Evolutionary conservation across 2,329 filamentous ascomycete species (phyloP).

Genomic region (Parastagonospora avenae): DNA sequence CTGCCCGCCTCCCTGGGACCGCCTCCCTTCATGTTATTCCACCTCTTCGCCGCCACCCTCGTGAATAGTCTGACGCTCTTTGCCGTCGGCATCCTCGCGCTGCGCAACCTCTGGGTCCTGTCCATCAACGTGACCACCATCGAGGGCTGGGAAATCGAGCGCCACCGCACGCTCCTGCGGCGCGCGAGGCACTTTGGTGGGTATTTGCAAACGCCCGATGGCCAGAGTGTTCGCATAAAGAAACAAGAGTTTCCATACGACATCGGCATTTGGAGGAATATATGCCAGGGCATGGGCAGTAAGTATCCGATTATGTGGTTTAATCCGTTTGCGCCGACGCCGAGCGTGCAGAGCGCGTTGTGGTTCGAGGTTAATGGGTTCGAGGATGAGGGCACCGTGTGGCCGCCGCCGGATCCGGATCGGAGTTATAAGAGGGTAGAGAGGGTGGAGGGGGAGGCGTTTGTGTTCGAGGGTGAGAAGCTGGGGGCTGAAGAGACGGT

Average conservation of each 20-base stretch:
- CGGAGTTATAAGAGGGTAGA: slow-evolving; percentile 32
- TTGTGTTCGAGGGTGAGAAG: slow-evolving; percentile 46
- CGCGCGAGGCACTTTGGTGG: slow-evolving; percentile 59
- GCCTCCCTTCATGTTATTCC: slow-evolving; percentile 60
- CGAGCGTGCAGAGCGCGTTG: slow-evolving; percentile 57
- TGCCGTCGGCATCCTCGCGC: slow-evolving; percentile 67
- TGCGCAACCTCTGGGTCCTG: slow-evolving; percentile 64
- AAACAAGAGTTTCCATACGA: slow-evolving; percentile 83
- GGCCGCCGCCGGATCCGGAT: slow-evolving; percentile 60
- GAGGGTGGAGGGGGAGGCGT: slow-evolving; percentile 32
- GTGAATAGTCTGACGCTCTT: slow-evolving; percentile 65
- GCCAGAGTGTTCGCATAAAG: slow-evolving; percentile 59
- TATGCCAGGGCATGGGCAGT: slow-evolving; percentile 77
- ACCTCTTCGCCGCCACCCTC: slow-evolving; percentile 66
- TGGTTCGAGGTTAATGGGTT: slow-evolving; percentile 77
- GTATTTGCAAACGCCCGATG: slow-evolving; percentile 61
- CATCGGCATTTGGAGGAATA: slow-evolving; percentile 74
- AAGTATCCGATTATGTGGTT: slow-evolving; percentile 68
- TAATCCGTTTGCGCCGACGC: slow-evolving; percentile 65
- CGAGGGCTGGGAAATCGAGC: slow-evolving; percentile 71
- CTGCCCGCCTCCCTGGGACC: slow-evolving; percentile 76
- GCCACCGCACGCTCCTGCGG: slow-evolving; percentile 53
- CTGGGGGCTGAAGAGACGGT: slow-evolving; percentile 51
- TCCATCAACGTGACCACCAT: slow-evolving; percentile 78
- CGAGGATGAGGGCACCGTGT: slow-evolving; percentile 56